Evolutionary conservation across 1,139 yeast species (phyloP), one percentile per base, ranked within the genome.

Genomic region (Meyerozyma guilliermondii): DNA sequence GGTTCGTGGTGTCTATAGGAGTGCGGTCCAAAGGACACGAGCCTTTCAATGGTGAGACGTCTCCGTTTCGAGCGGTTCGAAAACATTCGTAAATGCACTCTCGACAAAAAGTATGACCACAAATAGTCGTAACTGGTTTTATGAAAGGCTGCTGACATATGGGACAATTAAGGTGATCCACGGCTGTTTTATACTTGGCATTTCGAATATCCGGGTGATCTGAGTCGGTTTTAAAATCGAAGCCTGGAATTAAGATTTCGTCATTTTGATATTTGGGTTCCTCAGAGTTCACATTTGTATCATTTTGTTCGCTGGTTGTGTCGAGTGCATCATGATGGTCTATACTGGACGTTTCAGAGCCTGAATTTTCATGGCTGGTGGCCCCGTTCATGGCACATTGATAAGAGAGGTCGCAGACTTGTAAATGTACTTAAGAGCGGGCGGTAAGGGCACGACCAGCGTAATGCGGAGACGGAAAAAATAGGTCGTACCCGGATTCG

Each of bases 401-500:
- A 29, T 29, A 29, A 29, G 33, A 29, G 5, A 4, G 5, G 18
- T 29, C 16, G 14, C 28, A 26, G 13, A 10, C 10, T 29, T 14
- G 33, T 6, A 16, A 18, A 16, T 13, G 14, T 6, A 3, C 5
- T 5, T 13, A 14, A 5, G 4, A 8, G 17, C 18, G 16, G 2
- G 16, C 4, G 33, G 33, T 29, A 6, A 7, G 33, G 3, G 33
- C 33, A 29, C 33, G 33, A 29, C 33, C 33, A 2, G 16, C n/a
- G 23, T 33, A 6, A 7, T 14, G 8, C 7, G 36, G 16, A 13
- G 24, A 2, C 3, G 7, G 52, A 62, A 69, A 71, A 72, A 55
- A 4, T 46, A 82, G 89, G 88, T 83, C 88, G 81, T 80, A 80
- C 88, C 89, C 89, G 89, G 91, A 82, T 81, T 83, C 91, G 91